phyloP scores from a whole-genome alignment of 176 grass and related monocot genomes.

The Coix lacrymajobi region DNA sequence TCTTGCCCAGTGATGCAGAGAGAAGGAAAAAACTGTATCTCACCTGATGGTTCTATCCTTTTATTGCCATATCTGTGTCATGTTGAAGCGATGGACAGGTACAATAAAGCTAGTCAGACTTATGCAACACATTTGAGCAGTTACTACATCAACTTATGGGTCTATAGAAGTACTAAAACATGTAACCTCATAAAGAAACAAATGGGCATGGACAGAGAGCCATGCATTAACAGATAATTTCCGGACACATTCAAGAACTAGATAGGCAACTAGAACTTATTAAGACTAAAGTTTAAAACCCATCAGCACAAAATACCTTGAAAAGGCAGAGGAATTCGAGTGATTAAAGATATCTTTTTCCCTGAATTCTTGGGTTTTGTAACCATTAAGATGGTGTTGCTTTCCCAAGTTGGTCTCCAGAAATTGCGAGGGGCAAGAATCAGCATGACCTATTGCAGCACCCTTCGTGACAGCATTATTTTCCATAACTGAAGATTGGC shows the following conservation, averaged over 20 bases:
- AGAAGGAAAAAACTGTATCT: constrained; percentile 35
- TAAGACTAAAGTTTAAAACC: background rate
- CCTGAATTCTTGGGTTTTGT: constrained; percentile 33
- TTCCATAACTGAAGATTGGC: constrained; percentile 32
- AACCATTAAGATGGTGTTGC: constrained; percentile 28
- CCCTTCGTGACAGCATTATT: constrained; percentile 24
- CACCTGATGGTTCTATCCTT: constrained; percentile 41
- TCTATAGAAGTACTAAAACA: background rate
- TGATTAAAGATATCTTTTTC: constrained; percentile 77
- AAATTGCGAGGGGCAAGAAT: constrained; percentile 43
- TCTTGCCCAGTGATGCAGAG: constrained; percentile 20
- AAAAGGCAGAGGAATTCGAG: constrained; percentile 87
- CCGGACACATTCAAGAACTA: background rate
- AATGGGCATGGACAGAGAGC: background rate
- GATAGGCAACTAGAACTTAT: background rate
- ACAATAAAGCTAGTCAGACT: constrained; percentile 17
- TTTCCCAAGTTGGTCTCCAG: constrained; percentile 32
- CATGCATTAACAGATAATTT: constrained; percentile 9
- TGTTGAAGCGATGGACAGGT: constrained; percentile 12
- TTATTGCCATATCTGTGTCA: constrained; percentile 73
- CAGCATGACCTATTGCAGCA: constrained; percentile 29
- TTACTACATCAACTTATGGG: background rate
- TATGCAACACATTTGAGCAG: background rate
- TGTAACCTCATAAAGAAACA: constrained; percentile 5
- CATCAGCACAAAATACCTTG: constrained; percentile 46